A percentile compares a stretch with the other conserved stretches of the same genome.
Conservation (phyloP, 495 filamentous ascomycete species). For the Neurospora sp. region DNA sequence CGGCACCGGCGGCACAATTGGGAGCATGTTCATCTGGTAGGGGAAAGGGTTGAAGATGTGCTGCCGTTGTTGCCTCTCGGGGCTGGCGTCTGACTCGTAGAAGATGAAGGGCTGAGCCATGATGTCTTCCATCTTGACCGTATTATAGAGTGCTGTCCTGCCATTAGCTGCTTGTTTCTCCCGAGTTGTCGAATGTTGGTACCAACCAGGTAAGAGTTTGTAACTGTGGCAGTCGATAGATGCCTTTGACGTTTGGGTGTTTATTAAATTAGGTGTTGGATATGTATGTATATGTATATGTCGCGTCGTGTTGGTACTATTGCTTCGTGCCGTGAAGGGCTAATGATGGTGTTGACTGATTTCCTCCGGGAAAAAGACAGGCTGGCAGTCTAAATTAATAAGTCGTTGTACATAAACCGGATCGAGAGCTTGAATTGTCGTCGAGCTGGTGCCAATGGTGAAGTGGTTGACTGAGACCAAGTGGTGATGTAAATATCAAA, state of each 20-base stretch:
- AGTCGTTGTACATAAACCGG: slow-evolving; percentile 36
- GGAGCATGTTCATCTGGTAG: slow-evolving; percentile 39
- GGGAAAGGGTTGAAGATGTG: slow-evolving; percentile 67
- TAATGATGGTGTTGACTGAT: slow-evolving; percentile 41
- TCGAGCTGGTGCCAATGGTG: slow-evolving; percentile 3
- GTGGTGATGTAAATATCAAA: slow-evolving; percentile 21
- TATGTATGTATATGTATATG: slow-evolving; percentile 24
- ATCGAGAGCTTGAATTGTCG: slow-evolving; percentile 7
- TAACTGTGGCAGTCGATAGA: slow-evolving; percentile 9
- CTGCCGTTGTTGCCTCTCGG: slow-evolving; percentile 72
- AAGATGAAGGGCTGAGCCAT: slow-evolving; percentile 81
- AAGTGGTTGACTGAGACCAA: slow-evolving; percentile 6
- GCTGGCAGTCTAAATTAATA: slow-evolving; percentile 30
- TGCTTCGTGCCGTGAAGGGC: slow-evolving; percentile 28
- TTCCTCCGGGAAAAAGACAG: slow-evolving; percentile 33
- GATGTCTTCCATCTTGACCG: slow-evolving; percentile 32
- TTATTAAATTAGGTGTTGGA: slow-evolving; percentile 37
- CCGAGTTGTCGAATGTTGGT: slow-evolving; percentile 7
- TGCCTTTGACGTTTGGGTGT: slow-evolving; percentile 11
- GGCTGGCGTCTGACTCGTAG: slow-evolving; percentile 70
- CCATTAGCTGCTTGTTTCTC: slow-evolving; percentile 7
- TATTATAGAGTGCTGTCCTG: background rate
- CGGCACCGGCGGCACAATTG: slow-evolving; percentile 43
- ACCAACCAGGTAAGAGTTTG: slow-evolving; percentile 17
- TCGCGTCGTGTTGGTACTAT: slow-evolving; percentile 31